Base-by-base conservation (phyloP, 2,329 filamentous ascomycete genomes). In the Cercospora zeina region DNA sequence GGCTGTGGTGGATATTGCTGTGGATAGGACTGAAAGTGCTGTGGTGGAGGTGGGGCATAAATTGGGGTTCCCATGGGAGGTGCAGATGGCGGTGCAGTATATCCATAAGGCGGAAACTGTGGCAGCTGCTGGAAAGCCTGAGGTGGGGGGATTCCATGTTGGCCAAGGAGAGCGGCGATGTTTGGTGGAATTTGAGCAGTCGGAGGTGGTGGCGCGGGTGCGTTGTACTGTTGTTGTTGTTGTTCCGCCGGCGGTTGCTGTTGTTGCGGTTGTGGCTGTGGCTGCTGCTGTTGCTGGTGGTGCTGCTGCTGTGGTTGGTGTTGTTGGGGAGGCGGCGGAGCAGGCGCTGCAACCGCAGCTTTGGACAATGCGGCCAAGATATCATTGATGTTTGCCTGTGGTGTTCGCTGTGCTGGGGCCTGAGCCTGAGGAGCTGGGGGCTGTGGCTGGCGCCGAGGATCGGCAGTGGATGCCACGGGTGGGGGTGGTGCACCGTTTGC, bases 331-430 rank as follows among this genome's bases (percentile, higher is more conserved):
- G 64, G 62, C 39, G 66, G 56, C 13, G 65, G 61, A 14, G 65
- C 63, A 14, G 70, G 71, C n/a, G 65, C 65, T 14, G 64, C 61
- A 54, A 65, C 67, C 34, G 62, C 69, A 30, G 71, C 68, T 50
- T 68, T 70, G 14, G 73, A 71, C 13, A 76, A 69, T 6, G 72
- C 71, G 19, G 73, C 72, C n/a, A 76, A 63, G 34, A 77, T 72
- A 62, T 70, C 73, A 61, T 72, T 71, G 5, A 75, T 72, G 63
- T 76, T 73, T 45, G 69, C 62, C 8, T 68, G 59, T 13, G 70
- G 69, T 31, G 69, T 63, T 49, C 64, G 60, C 45, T 65, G 62
- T n/a, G 65, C 54, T 16, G 59, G 24, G 24, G 24, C 24, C 24
- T 27, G 36, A 11, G 62, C 61, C 14, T 56, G 64, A 27, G 58